Conservation (phyloP, 2,329 filamentous ascomycete genomes). For the Aspergillus aculeatinus region DNA sequence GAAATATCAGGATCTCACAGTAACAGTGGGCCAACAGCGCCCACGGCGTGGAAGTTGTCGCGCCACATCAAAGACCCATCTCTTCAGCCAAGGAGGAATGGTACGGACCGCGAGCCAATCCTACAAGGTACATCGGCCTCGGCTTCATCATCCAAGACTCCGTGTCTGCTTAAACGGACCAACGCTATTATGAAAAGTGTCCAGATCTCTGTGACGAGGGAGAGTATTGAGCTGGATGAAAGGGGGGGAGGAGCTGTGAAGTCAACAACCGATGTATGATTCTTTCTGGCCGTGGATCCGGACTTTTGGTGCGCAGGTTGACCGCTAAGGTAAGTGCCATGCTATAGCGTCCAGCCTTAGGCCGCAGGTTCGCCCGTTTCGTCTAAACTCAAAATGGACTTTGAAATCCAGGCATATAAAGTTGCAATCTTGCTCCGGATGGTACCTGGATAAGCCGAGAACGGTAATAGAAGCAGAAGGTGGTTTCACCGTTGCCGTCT, state of each 20-base stretch:
- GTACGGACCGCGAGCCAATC: background rate
- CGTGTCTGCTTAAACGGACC: background rate
- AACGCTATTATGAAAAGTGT: conserved; percentile 15
- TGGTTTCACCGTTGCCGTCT: background rate
- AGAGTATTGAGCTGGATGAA: conserved; percentile 7
- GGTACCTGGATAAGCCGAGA: too few relatives aligned
- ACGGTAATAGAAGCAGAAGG: too few relatives aligned
- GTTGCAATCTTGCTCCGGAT: too few relatives aligned
- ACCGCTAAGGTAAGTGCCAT: too few relatives aligned
- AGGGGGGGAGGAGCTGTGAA: background rate
- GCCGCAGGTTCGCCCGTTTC: too few relatives aligned
- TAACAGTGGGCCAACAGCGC: background rate
- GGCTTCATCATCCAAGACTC: background rate
- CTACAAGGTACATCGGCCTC: background rate
- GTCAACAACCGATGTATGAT: background rate
- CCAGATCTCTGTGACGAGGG: conserved; percentile 15
- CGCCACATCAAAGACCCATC: background rate
- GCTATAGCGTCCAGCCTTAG: too few relatives aligned
- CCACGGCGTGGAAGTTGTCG: background rate
- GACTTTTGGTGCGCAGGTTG: background rate
- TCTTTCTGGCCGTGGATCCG: background rate
- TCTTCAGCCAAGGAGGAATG: background rate
- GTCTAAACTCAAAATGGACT: too few relatives aligned
- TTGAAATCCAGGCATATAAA: too few relatives aligned
- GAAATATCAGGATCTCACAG: conserved; percentile 13